Evolutionary conservation across 768 basidiomycete genomes (phyloP).

Genomic region (Neoboletus brunneissimus): DNA sequence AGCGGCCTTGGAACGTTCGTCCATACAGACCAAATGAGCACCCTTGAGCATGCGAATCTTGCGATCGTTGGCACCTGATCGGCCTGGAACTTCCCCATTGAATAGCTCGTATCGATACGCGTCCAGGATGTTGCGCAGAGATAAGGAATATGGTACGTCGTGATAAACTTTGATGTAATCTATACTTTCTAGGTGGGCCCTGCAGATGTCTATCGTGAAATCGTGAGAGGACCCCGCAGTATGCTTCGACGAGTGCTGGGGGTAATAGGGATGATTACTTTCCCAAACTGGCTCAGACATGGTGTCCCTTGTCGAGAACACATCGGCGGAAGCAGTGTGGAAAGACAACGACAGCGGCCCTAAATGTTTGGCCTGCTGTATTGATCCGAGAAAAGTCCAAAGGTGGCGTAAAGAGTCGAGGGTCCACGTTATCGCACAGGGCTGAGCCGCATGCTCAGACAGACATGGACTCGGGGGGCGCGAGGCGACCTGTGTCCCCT

Average conservation of each 20-base stretch:
- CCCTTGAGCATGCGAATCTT: slow-evolving; percentile 49
- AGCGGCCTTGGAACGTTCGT: slow-evolving; percentile 44
- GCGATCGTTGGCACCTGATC: slow-evolving; percentile 27
- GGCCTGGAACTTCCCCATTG: slow-evolving; percentile 12
- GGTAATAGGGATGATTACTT: slow-evolving; percentile 25
- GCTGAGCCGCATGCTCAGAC: slow-evolving; percentile 14
- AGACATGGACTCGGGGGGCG: slow-evolving; percentile 20
- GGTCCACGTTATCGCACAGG: slow-evolving; percentile 47
- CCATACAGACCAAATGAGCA: slow-evolving; percentile 46
- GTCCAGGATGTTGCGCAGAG: slow-evolving; percentile 49
- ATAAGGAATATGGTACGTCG: slow-evolving; percentile 46
- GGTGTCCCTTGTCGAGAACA: slow-evolving; percentile 8
- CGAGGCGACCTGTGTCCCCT: slow-evolving; percentile 19
- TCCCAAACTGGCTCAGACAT: slow-evolving; percentile 22
- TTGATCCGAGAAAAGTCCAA: slow-evolving; percentile 48
- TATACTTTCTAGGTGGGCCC: slow-evolving; percentile 27
- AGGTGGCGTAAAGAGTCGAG: slow-evolving; percentile 38
- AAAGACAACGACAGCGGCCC: slow-evolving; percentile 53
- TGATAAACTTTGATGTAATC: slow-evolving; percentile 64
- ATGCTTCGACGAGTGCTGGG: slow-evolving; percentile 14
- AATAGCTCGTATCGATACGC: slow-evolving; percentile 41
- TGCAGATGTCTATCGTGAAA: slow-evolving; percentile 16
- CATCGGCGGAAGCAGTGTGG: slow-evolving; percentile 32
- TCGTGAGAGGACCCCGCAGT: slow-evolving; percentile 5
- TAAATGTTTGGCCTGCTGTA: slow-evolving; percentile 37